These are phyloP conservation scores for Globisporangium canariense DNA, from an alignment of 352 stramenopile species.

Conservation along the genomic window DNA sequence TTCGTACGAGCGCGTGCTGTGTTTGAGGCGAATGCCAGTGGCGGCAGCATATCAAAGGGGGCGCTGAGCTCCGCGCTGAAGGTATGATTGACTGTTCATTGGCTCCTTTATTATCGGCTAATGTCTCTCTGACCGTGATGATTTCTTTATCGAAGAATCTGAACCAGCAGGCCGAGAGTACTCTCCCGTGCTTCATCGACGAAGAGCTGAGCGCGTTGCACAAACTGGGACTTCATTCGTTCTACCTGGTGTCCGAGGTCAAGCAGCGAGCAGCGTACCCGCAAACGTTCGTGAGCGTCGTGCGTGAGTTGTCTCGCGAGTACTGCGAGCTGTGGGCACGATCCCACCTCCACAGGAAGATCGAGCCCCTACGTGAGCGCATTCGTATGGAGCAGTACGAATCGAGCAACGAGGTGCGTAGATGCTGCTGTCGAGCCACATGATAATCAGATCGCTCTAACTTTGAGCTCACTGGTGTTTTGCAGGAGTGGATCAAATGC, in stretches of 20 bases:
- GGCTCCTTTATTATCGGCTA: no score
- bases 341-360: slow-evolving; percentile 53
- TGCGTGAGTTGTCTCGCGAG: slow-evolving; percentile 49
- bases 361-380: slow-evolving; percentile 57
- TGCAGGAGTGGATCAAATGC: slow-evolving; percentile 66
- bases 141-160: slow-evolving; percentile 17
- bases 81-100: slow-evolving; percentile 19
- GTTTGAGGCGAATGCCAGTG: slow-evolving; percentile 30
- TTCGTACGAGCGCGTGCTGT: slow-evolving; percentile 8
- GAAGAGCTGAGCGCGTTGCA: slow-evolving; percentile 46
- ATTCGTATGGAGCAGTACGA: slow-evolving; percentile 68
- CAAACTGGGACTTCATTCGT: slow-evolving; percentile 46
- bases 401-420: slow-evolving; percentile 67
- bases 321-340: slow-evolving; percentile 74
- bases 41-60: slow-evolving; percentile 24
- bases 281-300: slow-evolving; percentile 48
- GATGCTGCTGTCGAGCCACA: neutral
- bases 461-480: neutral
- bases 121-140: neutral
- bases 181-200: slow-evolving; percentile 45
- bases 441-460: slow-evolving; percentile 2
- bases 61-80: slow-evolving; percentile 27
- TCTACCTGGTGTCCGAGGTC: slow-evolving; percentile 53
- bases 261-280: slow-evolving; percentile 34
- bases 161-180: slow-evolving; percentile 9